These are phyloP conservation scores for Cutaneotrichosporon arboriforme DNA, from an alignment of 1,284 basidiomycete genomes.

Conservation along the genomic window DNA sequence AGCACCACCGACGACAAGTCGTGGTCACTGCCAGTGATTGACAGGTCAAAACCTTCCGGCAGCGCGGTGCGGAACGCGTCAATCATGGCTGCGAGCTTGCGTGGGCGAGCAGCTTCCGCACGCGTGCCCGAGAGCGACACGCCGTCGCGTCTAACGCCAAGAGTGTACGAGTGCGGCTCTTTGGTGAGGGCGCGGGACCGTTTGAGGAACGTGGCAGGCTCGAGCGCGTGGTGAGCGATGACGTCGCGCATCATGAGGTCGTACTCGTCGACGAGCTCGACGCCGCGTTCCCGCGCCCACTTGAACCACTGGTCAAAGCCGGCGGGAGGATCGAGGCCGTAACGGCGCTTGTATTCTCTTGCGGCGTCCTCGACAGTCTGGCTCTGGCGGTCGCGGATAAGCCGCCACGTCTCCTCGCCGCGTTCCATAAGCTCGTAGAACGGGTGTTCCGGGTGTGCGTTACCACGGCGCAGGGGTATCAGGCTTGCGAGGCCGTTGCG, in stretches of 20 bases:
- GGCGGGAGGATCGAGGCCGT: constrained; percentile 48
- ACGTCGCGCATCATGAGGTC: constrained; percentile 46
- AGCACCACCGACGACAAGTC: constrained; percentile 46
- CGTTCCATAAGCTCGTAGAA: constrained; percentile 47
- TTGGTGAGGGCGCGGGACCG: constrained; percentile 16
- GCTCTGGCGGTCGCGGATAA: constrained; percentile 48
- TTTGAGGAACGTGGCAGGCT: constrained; percentile 35
- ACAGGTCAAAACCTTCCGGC: constrained; percentile 36
- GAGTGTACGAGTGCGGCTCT: constrained; percentile 34
- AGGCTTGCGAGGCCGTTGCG: constrained; percentile 15
- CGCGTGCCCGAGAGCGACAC: constrained; percentile 32
- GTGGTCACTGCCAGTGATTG: constrained; percentile 45
- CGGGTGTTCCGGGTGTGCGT: constrained; percentile 32
- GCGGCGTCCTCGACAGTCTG: constrained; percentile 55
- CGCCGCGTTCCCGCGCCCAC: constrained; percentile 64
- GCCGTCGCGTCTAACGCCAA: constrained; percentile 26
- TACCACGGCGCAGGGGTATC: constrained; percentile 7
- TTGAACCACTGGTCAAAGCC: constrained; percentile 50
- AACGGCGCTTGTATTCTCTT: constrained; percentile 56
- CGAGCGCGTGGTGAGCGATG: constrained; percentile 42
- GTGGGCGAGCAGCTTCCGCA: constrained; percentile 27
- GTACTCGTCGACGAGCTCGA: constrained; percentile 70
- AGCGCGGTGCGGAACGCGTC: constrained; percentile 36
- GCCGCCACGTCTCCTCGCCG: constrained; percentile 39
- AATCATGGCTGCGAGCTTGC: constrained; percentile 32